Base-by-base conservation (phyloP, 2,329 filamentous ascomycete genomes). In the Talaromyces amestolkiae region DNA sequence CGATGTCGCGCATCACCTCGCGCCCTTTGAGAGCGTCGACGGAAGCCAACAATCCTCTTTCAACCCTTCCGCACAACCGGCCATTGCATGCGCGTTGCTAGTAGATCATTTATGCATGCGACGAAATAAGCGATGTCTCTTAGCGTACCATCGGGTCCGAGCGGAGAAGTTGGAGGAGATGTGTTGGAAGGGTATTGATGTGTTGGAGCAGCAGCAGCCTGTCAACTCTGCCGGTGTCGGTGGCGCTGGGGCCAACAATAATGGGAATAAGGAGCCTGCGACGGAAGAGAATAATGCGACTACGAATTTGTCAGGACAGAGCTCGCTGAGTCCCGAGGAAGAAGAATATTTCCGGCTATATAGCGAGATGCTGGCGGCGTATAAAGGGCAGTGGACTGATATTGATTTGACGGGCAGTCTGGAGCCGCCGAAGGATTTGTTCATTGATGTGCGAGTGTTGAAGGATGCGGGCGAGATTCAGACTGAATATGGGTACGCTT, bases 391-490 rank as follows among this genome's bases (percentile, higher is more conserved):
- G 73, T 99, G 94, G 94, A 98, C 94, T 22, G 95, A 99, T 76
- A 91, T 99, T 70, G 95, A 99, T 78, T 82, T 99, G 63, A 97
- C 95, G 2, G 95, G 95, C 37, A 95, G 91, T 73, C 82, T 99
- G 74, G 93, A 97, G 74, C 95, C 95, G 27, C 95, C 95, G n/a
- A 87, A 88, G 71, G 95, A 99, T 78, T 81, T 99, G 62, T 99
- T 98, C 77, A 96, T 99, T 72, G 95, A 99, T 77, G 95, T 99
- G 41, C 85, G 95, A 56, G 95, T 99, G 58, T 80, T 99, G 69
- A 97, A 95, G 77, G 95, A 99, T 81, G 95, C 94, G 1, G 95
- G 96, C 4, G 95, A 99, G 82, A 97, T 99, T 69, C 94, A 99
- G 81, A 99, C 95, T 0, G 96, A 99, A 83, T 99, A 99, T 75